Evolutionary conservation across 148 eudicot species (phyloP).

Genomic region (Selenicereus undatus): DNA sequence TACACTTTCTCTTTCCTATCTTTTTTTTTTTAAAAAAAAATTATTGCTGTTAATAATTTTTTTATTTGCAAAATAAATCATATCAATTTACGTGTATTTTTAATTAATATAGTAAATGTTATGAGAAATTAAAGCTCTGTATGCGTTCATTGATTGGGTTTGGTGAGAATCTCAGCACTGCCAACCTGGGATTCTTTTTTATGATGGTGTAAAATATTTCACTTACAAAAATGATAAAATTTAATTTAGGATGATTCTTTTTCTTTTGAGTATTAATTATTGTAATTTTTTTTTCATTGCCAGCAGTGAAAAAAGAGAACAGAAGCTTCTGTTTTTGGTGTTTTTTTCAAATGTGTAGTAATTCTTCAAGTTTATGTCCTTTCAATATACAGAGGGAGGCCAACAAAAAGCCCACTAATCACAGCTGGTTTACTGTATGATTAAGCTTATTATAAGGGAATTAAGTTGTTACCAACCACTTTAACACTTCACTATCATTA

Average conservation of each 20-base stretch:
- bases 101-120: not conserved
- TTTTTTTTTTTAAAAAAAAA: not conserved
- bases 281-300: slow-evolving; percentile 2
- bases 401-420: slow-evolving; percentile 26
- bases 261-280: not conserved
- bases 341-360: slow-evolving; percentile 24
- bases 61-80: not conserved
- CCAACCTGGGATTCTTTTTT: slow-evolving; percentile 63
- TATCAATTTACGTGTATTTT: not conserved
- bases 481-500: slow-evolving; percentile 23
- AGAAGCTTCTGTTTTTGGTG: slow-evolving; percentile 37
- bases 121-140: slow-evolving; percentile 15
- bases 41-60: slow-evolving; percentile 11
- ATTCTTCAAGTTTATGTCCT: slow-evolving; percentile 40
- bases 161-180: slow-evolving; percentile 46
- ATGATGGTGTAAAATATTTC: slow-evolving; percentile 1
- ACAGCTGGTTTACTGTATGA: slow-evolving; percentile 26
- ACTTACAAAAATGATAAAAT: not conserved
- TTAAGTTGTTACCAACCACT: slow-evolving; percentile 25
- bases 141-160: slow-evolving; percentile 49
- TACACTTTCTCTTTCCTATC: slow-evolving; percentile 31
- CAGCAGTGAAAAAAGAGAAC: slow-evolving; percentile 30
- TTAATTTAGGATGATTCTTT: not conserved
- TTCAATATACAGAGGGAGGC: slow-evolving; percentile 1
- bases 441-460: not conserved